A percentile compares a stretch with the other conserved stretches of the same genome.
Evolutionary conservation across 176 grass and related monocot species (phyloP).

Genomic region (Stipa capillata): DNA sequence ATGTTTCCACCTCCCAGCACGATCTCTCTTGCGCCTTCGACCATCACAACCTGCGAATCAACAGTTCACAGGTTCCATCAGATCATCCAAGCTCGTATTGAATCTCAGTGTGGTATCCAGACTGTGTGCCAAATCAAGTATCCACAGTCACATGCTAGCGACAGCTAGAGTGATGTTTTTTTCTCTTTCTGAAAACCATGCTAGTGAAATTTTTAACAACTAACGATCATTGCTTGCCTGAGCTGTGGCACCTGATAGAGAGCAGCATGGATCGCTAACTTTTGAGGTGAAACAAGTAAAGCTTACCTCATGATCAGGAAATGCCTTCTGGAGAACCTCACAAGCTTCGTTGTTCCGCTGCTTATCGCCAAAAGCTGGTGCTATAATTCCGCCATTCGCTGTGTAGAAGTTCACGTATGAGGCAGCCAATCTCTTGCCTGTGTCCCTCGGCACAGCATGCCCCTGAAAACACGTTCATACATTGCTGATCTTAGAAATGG

Average conservation of each 20-base stretch:
- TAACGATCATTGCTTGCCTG: neutral
- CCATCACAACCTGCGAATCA: slow-evolving; percentile 63
- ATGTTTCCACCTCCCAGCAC: slow-evolving; percentile 85
- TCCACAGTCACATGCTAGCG: too few relatives aligned
- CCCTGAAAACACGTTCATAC: neutral
- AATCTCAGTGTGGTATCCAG: too few relatives aligned
- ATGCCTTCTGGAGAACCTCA: neutral
- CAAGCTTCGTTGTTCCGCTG: slow-evolving; percentile 26
- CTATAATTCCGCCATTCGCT: slow-evolving; percentile 41
- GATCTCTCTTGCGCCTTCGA: slow-evolving; percentile 74
- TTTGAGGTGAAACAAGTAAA: neutral
- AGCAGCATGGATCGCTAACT: neutral
- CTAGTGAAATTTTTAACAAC: too few relatives aligned
- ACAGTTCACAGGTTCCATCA: neutral
- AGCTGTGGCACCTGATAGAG: too few relatives aligned
- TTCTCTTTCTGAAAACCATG: too few relatives aligned
- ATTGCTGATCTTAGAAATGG: neutral
- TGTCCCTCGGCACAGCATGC: neutral
- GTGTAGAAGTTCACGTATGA: slow-evolving; percentile 47
- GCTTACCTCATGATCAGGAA: slow-evolving; percentile 26
- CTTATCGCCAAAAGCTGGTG: slow-evolving; percentile 37
- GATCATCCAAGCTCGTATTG: neutral
- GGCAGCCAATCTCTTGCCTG: slow-evolving; percentile 24
- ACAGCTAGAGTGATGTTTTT: too few relatives aligned
- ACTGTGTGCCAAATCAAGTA: too few relatives aligned